Evolutionary conservation across 345 rosid genomes (phyloP).

Genomic region (Durio zibethinus): DNA sequence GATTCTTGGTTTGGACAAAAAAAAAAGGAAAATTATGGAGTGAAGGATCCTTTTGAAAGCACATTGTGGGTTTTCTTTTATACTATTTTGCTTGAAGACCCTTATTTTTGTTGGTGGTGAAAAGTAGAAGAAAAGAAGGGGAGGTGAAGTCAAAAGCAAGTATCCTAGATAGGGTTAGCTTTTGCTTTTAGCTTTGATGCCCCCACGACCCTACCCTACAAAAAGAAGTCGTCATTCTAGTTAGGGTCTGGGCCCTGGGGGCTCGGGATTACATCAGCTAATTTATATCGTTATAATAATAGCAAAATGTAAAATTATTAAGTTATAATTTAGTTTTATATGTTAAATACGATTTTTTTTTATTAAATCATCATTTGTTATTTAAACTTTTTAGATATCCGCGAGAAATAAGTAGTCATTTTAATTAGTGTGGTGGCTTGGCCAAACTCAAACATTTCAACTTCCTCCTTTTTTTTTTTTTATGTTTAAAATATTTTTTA

Average conservation of each 20-base stretch:
- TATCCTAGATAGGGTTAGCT: not conserved
- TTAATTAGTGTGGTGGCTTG: not conserved
- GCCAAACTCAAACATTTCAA: conserved; percentile 11
- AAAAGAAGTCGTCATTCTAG: not conserved
- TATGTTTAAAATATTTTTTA: too few relatives aligned
- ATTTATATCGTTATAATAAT: too few relatives aligned
- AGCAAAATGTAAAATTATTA: too few relatives aligned
- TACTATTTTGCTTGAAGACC: not conserved
- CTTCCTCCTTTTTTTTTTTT: not conserved
- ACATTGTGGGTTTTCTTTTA: conserved; percentile 17
- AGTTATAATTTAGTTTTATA: too few relatives aligned
- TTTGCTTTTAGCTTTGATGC: conserved; percentile 12
- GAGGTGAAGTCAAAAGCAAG: conserved; percentile 23
- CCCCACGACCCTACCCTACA: conserved; percentile 12
- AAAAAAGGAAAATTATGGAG: not conserved
- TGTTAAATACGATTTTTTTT: too few relatives aligned
- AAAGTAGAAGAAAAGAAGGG: not conserved
- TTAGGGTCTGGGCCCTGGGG: too few relatives aligned
- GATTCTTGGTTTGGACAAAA: not conserved
- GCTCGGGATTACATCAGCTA: too few relatives aligned
- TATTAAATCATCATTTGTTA: too few relatives aligned
- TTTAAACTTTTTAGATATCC: too few relatives aligned
- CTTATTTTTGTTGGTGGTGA: conserved; percentile 5
- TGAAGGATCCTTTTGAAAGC: conserved; percentile 8
- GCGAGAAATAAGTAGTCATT: not conserved